Conservation (phyloP, 306 rosid species). For the Erythrophleum fordii region DNA sequence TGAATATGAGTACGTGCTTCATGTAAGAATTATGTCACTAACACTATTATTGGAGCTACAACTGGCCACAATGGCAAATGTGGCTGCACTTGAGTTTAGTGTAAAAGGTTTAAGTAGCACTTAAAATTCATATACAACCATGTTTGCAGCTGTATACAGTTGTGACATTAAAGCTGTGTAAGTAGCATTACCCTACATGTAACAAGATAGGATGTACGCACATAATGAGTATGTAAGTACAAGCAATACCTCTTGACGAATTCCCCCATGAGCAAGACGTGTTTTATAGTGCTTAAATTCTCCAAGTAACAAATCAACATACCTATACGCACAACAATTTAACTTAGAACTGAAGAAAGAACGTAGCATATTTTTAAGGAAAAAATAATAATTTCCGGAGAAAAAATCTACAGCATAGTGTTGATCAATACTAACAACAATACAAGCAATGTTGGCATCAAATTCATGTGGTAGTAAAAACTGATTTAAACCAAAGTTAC, state of each 20-base stretch:
- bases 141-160: not conserved
- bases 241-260: constrained; percentile 83
- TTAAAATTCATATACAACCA: not conserved
- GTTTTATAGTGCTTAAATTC: constrained; percentile 98
- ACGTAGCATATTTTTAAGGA: constrained; percentile 10
- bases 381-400: not conserved
- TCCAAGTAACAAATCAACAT: constrained; percentile 94
- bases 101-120: not conserved
- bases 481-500: not conserved
- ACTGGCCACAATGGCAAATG: not conserved
- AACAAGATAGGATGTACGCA: not conserved
- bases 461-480: not conserved
- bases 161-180: not conserved
- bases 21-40: constrained; percentile 4
- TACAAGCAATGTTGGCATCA: constrained; percentile 12
- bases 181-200: not conserved
- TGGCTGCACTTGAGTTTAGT: not conserved
- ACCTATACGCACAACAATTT: constrained; percentile 60
- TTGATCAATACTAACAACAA: constrained; percentile 21
- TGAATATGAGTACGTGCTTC: constrained; percentile 13
- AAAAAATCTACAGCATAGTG: not conserved
- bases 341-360: constrained; percentile 44
- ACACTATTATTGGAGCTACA: not conserved
- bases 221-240: constrained; percentile 32
- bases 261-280: constrained; percentile 87